Percentiles rank a stretch among this genome's conserved stretches.
phyloP scores from a whole-genome alignment of 202 grass and related monocot species.

The Setaria italica region DNA sequence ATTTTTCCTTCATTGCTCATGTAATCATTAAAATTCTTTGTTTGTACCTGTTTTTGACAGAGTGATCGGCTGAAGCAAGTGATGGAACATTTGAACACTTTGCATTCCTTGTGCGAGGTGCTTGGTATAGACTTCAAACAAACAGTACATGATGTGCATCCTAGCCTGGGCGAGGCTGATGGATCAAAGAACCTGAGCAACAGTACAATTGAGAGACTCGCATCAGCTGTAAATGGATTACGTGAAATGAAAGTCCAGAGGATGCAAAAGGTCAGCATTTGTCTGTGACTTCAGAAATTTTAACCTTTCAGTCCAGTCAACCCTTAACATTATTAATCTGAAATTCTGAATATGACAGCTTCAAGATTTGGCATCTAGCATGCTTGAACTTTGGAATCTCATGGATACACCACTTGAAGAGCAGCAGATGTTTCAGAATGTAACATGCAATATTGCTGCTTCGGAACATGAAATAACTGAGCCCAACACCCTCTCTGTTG shows the following conservation, averaged over 20 bases:
- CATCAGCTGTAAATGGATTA: constrained; percentile 63
- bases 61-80: constrained; percentile 78
- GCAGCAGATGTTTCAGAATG: constrained; percentile 87
- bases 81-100: constrained; percentile 71
- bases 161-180: constrained; percentile 72
- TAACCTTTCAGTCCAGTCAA: neutral
- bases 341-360: constrained; percentile 63
- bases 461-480: constrained; percentile 93
- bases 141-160: constrained; percentile 71
- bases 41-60: constrained; percentile 54
- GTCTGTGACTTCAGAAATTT: constrained; percentile 9
- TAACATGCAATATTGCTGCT: constrained; percentile 94
- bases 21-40: constrained; percentile 27
- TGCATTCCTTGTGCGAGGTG: constrained; percentile 75
- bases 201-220: constrained; percentile 72
- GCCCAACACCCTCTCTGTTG: constrained; percentile 81
- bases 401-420: constrained; percentile 98
- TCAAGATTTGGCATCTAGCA: constrained; percentile 92
- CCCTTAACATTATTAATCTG: constrained; percentile 16
- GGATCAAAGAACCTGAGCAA: constrained; percentile 82
- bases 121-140: constrained; percentile 84
- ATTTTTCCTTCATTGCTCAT: constrained; percentile 24
- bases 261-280: constrained; percentile 87
- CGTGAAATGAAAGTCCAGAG: constrained; percentile 79
- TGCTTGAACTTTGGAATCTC: constrained; percentile 95